Evolutionary conservation across 495 filamentous ascomycete species (phyloP).

Genomic region (Penicillium waksmanii): DNA sequence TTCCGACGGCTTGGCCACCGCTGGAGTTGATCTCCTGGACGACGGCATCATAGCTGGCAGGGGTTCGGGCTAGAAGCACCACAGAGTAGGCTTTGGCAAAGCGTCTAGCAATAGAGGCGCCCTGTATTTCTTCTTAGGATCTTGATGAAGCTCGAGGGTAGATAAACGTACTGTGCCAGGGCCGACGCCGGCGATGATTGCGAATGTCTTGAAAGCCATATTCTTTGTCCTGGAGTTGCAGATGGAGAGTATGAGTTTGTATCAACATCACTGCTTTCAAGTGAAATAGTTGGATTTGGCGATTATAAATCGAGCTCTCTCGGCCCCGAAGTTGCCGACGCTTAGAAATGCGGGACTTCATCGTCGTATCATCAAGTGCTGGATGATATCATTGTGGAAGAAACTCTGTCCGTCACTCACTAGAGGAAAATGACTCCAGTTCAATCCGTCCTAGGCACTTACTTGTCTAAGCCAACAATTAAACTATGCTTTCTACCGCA

Average conservation of each 20-base stretch:
- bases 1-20: conserved; percentile 79
- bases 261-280: too few relatives aligned
- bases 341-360: conserved; percentile 37
- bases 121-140: conserved; percentile 28
- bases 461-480: too few relatives aligned
- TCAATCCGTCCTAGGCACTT: too few relatives aligned
- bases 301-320: too few relatives aligned
- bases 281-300: conserved; percentile 4
- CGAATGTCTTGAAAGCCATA: conserved; percentile 54
- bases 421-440: too few relatives aligned
- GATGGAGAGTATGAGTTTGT: neutral
- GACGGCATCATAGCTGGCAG: conserved; percentile 64
- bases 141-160: neutral
- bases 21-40: conserved; percentile 71
- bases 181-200: conserved; percentile 76
- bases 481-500: too few relatives aligned
- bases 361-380: conserved; percentile 18
- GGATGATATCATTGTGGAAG: conserved; percentile 28
- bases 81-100: conserved; percentile 78
- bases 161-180: conserved; percentile 62
- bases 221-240: neutral
- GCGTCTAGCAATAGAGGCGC: conserved; percentile 61
- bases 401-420: conserved; percentile 4
- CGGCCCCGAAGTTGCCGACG: conserved; percentile 16
- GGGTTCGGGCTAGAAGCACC: conserved; percentile 73